Evolutionary conservation across 352 stramenopile species (phyloP).

Genomic region (Peronospora farinosa): DNA sequence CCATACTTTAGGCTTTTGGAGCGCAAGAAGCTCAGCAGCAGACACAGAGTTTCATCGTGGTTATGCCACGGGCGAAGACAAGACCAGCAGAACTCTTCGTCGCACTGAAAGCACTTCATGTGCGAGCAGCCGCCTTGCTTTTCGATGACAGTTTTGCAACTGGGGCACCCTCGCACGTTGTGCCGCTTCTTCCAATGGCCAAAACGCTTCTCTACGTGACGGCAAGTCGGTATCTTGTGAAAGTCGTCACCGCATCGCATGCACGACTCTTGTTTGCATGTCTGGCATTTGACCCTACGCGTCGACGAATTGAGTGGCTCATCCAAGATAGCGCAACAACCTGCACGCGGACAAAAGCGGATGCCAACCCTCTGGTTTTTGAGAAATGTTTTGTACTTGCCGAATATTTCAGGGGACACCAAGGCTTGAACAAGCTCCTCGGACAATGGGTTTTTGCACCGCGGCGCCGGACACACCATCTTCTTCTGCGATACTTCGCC

Average conservation of each 20-base stretch:
- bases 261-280: constrained; percentile 52
- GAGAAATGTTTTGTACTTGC: constrained; percentile 62
- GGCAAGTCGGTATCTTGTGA: constrained; percentile 50
- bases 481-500: constrained; percentile 69
- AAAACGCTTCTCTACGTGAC: constrained; percentile 59
- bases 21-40: constrained; percentile 55
- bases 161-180: constrained; percentile 65
- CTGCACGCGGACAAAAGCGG: constrained; percentile 64
- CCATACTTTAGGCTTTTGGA: constrained; percentile 65
- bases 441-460: constrained; percentile 43
- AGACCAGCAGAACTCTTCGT: constrained; percentile 80
- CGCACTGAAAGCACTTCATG: constrained; percentile 84
- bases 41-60: constrained; percentile 73
- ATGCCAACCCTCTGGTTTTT: constrained; percentile 59
- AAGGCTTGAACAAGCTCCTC: constrained; percentile 50
- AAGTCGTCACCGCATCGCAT: constrained; percentile 60
- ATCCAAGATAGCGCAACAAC: constrained; percentile 51
- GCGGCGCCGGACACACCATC: constrained; percentile 59
- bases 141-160: constrained; percentile 67
- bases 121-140: constrained; percentile 81
- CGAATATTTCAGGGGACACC: constrained; percentile 40
- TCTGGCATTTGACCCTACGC: constrained; percentile 39
- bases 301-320: constrained; percentile 45
- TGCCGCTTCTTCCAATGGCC: constrained; percentile 59
- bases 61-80: constrained; percentile 60